Conservation (phyloP, 2,329 filamentous ascomycete species). For the Alternaria infectoria region DNA sequence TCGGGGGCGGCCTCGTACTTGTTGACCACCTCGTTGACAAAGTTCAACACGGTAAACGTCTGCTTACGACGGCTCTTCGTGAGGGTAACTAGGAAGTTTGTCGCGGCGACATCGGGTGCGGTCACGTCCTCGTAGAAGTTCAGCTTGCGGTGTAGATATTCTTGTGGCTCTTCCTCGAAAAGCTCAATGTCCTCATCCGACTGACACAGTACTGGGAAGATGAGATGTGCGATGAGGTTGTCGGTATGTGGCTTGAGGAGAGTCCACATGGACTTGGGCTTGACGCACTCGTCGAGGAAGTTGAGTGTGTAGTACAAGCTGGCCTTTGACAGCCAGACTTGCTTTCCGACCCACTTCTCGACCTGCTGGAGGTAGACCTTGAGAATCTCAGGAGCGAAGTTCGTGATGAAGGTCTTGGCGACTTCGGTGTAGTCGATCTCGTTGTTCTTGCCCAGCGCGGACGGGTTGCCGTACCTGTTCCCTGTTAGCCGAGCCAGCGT, state of each 20-base stretch:
- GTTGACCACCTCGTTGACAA: conserved; percentile 94
- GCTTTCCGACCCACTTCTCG: conserved; percentile 96
- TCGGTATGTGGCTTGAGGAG: conserved; percentile 92
- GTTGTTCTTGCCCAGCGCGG: conserved; percentile 74
- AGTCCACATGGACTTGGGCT: conserved; percentile 96
- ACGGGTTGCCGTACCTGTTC: conserved; percentile 86
- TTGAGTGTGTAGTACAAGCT: conserved; percentile 92
- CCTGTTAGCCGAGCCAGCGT: conserved; percentile 36
- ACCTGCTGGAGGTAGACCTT: conserved; percentile 94
- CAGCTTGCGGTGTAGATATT: conserved; percentile 95
- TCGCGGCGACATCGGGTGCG: conserved; percentile 91
- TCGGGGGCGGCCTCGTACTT: conserved; percentile 85
- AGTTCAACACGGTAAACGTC: conserved; percentile 91
- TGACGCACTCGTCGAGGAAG: conserved; percentile 96
- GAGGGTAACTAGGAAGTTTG: conserved; percentile 92
- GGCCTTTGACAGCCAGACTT: conserved; percentile 91
- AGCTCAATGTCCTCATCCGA: conserved; percentile 90
- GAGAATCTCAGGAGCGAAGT: conserved; percentile 93
- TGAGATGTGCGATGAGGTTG: conserved; percentile 88
- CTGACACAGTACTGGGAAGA: conserved; percentile 95
- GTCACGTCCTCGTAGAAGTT: conserved; percentile 99
- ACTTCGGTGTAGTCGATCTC: conserved; percentile 79
- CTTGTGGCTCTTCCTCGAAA: conserved; percentile 91
- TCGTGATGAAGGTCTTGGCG: conserved; percentile 87
- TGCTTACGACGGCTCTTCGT: conserved; percentile 96